Evolutionary conservation across 495 filamentous ascomycete species (phyloP).

Genomic region (Aspergillus sclerotioniger): DNA sequence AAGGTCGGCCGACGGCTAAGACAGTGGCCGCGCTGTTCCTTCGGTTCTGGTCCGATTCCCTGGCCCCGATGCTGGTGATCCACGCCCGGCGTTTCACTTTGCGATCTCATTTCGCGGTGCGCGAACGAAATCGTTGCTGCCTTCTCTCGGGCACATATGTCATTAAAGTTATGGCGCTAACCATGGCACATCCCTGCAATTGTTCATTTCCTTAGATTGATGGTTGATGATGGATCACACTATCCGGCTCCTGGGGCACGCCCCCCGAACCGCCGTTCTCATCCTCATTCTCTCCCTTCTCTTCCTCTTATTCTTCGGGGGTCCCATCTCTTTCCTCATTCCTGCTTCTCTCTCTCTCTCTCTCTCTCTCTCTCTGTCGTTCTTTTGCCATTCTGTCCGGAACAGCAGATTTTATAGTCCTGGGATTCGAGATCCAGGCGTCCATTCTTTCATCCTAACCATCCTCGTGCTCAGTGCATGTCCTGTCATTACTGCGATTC

Average conservation of each 20-base stretch:
- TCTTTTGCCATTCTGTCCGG: constrained; percentile 25
- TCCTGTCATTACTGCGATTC: constrained; percentile 20
- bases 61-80: constrained; percentile 17
- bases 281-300: constrained; percentile 9
- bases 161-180: constrained; percentile 13
- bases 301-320: background rate
- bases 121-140: constrained; percentile 14
- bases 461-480: constrained; percentile 22
- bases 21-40: background rate
- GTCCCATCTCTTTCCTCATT: constrained; percentile 1
- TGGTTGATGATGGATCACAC: constrained; percentile 1
- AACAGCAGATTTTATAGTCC: constrained; percentile 25
- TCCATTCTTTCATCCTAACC: constrained; percentile 30
- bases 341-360: constrained; percentile 4
- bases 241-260: background rate
- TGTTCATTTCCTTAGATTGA: constrained; percentile 23
- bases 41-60: constrained; percentile 11
- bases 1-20: background rate
- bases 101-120: constrained; percentile 27
- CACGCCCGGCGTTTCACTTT: constrained; percentile 35
- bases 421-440: constrained; percentile 34
- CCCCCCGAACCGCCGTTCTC: background rate
- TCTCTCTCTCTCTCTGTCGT: constrained; percentile 9
- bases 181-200: constrained; percentile 7
- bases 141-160: background rate